Evolutionary conservation across 257 asterid genomes (phyloP).

Genomic region (Galeopsis tetrahit): DNA sequence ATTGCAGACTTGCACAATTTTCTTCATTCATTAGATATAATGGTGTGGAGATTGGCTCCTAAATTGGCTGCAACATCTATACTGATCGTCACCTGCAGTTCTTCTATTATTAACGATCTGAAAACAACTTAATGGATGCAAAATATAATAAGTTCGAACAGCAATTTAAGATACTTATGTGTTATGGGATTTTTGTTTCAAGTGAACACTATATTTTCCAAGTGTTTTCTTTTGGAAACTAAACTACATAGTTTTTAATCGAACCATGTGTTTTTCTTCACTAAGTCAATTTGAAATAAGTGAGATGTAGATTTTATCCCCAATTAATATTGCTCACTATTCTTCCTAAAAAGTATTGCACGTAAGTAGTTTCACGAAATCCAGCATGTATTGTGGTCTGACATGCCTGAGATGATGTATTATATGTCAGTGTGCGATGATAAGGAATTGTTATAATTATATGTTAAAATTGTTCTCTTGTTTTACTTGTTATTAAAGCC

Average conservation of each 20-base stretch:
- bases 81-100: constrained; percentile 13
- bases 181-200: constrained; percentile 21
- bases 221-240: background rate
- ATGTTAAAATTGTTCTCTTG: constrained; percentile 1
- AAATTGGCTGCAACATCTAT: constrained; percentile 37
- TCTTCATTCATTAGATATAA: constrained; percentile 29
- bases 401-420: constrained; percentile 20
- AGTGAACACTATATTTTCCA: constrained; percentile 13
- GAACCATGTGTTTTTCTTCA: constrained; percentile 12
- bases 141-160: constrained; percentile 15
- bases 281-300: constrained; percentile 4
- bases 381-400: constrained; percentile 15
- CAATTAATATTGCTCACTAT: background rate
- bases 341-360: background rate
- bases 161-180: constrained; percentile 5
- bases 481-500: constrained; percentile 35
- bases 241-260: constrained; percentile 9
- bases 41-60: constrained; percentile 33
- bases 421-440: constrained; percentile 18
- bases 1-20: constrained; percentile 29
- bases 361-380: background rate
- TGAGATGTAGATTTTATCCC: background rate
- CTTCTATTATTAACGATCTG: constrained; percentile 31
- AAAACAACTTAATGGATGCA: constrained; percentile 22
- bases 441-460: constrained; percentile 9